A percentile compares a stretch with the other conserved stretches of the same genome.
Evolutionary conservation across 169 alveolate genomes (phyloP).

Genomic region (Plasmodium knowlesi): DNA sequence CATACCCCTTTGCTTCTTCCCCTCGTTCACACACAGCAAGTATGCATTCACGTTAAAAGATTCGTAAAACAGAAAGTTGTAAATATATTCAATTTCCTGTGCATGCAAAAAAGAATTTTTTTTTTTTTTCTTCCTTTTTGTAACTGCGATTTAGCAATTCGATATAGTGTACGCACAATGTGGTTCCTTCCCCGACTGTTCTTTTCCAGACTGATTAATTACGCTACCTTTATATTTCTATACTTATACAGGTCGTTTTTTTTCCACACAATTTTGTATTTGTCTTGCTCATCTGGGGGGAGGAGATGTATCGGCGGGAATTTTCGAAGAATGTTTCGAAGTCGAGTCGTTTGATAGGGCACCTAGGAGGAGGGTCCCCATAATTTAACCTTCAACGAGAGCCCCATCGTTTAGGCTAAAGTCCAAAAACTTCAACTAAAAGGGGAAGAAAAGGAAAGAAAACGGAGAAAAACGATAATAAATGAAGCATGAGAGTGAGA

Average conservation of each 20-base stretch:
- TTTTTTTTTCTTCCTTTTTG: neutral
- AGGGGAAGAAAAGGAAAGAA: neutral
- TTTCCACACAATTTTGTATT: slow-evolving; percentile 32
- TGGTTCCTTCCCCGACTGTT: neutral
- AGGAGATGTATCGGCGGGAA: neutral
- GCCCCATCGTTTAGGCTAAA: slow-evolving; percentile 19
- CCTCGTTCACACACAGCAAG: slow-evolving; percentile 29
- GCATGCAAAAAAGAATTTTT: neutral
- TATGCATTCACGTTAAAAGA: slow-evolving; percentile 51
- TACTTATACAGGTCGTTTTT: slow-evolving; percentile 39
- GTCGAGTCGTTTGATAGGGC: neutral
- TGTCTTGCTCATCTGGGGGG: slow-evolving; percentile 22
- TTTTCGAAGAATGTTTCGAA: neutral
- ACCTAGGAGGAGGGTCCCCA: neutral
- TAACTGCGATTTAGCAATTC: neutral
- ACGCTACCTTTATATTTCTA: slow-evolving; percentile 51
- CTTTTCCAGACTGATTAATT: neutral
- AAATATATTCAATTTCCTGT: slow-evolving; percentile 68
- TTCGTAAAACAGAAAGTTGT: slow-evolving; percentile 42
- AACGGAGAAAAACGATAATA: neutral
- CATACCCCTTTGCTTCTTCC: slow-evolving; percentile 48
- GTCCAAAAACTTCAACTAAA: slow-evolving; percentile 36
- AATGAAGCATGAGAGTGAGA: neutral
- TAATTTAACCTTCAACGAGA: slow-evolving; percentile 32
- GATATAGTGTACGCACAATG: neutral